Base-by-base conservation (phyloP, 176 grass and related monocot genomes). In the Thalia dealbata region DNA sequence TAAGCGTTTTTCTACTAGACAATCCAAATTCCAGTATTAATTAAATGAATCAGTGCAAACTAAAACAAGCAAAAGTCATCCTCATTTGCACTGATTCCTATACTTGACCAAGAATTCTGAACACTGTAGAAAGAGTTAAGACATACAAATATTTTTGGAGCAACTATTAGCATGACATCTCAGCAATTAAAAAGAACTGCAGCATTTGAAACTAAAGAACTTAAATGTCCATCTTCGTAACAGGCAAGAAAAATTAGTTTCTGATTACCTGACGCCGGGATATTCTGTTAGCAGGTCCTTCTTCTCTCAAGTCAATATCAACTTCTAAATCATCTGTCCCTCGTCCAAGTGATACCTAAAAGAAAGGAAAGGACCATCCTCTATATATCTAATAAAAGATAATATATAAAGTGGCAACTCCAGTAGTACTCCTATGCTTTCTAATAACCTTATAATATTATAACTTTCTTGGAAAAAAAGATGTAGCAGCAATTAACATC, bases 241-340 rank as follows among this genome's bases (percentile, higher is more conserved):
- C 35, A n/a, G 42, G 10, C 68, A 7, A 69, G 72, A 69, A 79
- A 65, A 21, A 14, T 48, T 64, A 64, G 21, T 67, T 23, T 18
- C 24, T 35, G 67, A 50, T 43, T 81, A 99, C 95, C 87, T 99
- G 95, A 73, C 81, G 83, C 18, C 90, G 85, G 13, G 95, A 99
- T 81, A 93, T 88, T 83, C 93, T 99, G 71, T 99, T 99, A 59
- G 83, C 90, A 68, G 50, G 85, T 23, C 95, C 95, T 86, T 99
- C 95, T 84, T 89, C 90, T 83, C 83, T 88, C 83, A 99, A 93
- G 76, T 99, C 85, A 79, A 99, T 88, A 79, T 99, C 95, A 83
- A 99, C 95, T 78, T 99, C 90, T 44, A 88, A 24, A 41, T 99
- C 90, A 83, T 88, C 87, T 45, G 95, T 91, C 59, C 87, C 90